Conservation (phyloP, 495 filamentous ascomycete genomes). For the Staphylotrichum longicolle region DNA sequence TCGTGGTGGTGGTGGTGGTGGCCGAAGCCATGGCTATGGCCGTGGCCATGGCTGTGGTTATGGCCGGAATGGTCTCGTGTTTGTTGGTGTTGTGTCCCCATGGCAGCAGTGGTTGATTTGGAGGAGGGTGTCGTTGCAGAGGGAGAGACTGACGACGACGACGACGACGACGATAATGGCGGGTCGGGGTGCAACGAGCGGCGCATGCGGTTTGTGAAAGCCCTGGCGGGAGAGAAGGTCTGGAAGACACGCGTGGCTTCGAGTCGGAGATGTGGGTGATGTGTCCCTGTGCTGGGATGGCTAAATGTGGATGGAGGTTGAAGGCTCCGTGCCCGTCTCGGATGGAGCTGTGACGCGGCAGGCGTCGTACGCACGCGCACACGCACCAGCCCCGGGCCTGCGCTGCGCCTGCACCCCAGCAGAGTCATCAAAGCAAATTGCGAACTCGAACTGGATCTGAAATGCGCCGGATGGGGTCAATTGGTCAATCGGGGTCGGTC, state of each 20-base stretch:
- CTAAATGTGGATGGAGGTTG: slow-evolving; percentile 23
- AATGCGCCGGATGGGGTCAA: background rate
- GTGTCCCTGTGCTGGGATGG: slow-evolving; percentile 37
- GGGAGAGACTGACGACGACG: background rate
- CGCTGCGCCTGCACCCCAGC: slow-evolving; percentile 24
- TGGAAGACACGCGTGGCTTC: slow-evolving; percentile 31
- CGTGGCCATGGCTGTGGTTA: slow-evolving; percentile 20
- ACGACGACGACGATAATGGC: background rate
- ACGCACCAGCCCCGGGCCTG: slow-evolving; percentile 31
- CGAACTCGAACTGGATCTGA: background rate
- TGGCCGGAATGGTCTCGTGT: slow-evolving; percentile 51
- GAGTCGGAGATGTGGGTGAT: slow-evolving; percentile 30
- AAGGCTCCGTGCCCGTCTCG: slow-evolving; percentile 23
- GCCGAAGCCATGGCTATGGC: slow-evolving; percentile 13
- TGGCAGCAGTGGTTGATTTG: slow-evolving; percentile 18
- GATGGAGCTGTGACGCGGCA: slow-evolving; percentile 22
- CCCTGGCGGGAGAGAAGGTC: slow-evolving; percentile 31
- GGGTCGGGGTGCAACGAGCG: slow-evolving; percentile 21
- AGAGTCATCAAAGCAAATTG: slow-evolving; percentile 21
- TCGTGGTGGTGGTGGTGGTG: slow-evolving; percentile 69
- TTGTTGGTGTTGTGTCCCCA: slow-evolving; percentile 28
- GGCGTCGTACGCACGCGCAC: slow-evolving; percentile 35
- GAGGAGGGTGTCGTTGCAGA: background rate
- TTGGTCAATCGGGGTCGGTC: background rate
- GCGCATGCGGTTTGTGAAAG: slow-evolving; percentile 27